Evolutionary conservation across 768 basidiomycete genomes (phyloP).

Genomic region (Tulasnella sp.): DNA sequence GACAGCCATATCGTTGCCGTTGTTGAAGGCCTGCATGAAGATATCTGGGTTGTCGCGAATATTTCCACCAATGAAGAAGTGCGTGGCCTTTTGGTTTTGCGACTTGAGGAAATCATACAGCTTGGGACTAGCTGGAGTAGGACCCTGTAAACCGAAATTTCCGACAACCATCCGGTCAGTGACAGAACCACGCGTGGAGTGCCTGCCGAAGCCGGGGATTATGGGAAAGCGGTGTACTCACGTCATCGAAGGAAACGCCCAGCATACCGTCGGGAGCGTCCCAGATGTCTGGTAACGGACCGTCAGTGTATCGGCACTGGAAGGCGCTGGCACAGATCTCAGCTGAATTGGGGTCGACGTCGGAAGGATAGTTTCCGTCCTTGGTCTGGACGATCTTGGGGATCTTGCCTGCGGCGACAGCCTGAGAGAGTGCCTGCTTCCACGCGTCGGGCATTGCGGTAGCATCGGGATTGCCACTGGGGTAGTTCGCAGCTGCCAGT

Average conservation of each 20-base stretch:
- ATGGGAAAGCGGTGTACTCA: background rate
- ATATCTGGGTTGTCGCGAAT: constrained; percentile 50
- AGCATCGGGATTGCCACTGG: constrained; percentile 36
- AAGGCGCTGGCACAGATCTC: constrained; percentile 70
- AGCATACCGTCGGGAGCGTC: constrained; percentile 66
- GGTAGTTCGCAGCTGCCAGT: background rate
- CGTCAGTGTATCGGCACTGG: constrained; percentile 48
- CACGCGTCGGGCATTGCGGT: constrained; percentile 55
- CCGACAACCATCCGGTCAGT: background rate
- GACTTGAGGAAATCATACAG: constrained; percentile 59
- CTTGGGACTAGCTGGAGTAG: constrained; percentile 37
- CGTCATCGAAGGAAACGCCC: constrained; percentile 27
- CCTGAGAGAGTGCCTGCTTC: constrained; percentile 60
- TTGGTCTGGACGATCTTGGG: constrained; percentile 51
- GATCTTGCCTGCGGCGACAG: constrained; percentile 61
- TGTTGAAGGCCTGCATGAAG: constrained; percentile 47
- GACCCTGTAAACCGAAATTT: constrained; percentile 49
- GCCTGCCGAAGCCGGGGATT: background rate
- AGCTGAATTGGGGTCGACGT: constrained; percentile 34
- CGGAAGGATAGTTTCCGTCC: constrained; percentile 29
- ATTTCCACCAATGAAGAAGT: constrained; percentile 84
- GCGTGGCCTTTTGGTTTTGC: constrained; percentile 67
- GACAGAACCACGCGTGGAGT: no score
- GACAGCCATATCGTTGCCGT: constrained; percentile 31
- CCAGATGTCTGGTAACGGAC: constrained; percentile 46